A percentile compares a stretch with the other conserved stretches of the same genome.
Evolutionary conservation across 2,329 filamentous ascomycete genomes (phyloP).

Genomic region (Fusarium solani-melongenae): DNA sequence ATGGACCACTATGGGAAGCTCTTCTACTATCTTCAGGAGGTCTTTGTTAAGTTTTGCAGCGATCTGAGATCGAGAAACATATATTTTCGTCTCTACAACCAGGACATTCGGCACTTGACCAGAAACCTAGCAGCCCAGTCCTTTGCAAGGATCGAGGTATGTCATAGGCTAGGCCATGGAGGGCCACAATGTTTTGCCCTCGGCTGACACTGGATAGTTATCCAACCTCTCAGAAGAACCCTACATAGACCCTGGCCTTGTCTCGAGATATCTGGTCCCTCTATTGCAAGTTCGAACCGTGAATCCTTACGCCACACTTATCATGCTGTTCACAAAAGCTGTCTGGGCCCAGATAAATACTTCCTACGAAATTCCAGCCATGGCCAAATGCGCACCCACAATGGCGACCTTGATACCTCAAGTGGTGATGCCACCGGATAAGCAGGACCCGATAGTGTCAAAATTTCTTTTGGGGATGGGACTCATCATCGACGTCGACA

Average conservation of each 20-base stretch:
- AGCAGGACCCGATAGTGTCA: background rate
- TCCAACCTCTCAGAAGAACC: constrained; percentile 8
- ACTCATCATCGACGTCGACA: background rate
- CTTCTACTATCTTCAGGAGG: background rate
- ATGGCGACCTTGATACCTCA: background rate
- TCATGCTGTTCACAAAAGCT: constrained; percentile 16
- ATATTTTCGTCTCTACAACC: background rate
- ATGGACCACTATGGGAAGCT: constrained; percentile 23
- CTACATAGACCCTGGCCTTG: background rate
- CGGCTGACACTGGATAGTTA: background rate
- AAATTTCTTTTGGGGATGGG: background rate
- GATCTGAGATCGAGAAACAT: background rate
- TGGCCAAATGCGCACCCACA: background rate
- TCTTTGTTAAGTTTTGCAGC: background rate
- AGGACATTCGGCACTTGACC: background rate
- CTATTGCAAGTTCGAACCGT: background rate
- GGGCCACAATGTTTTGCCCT: background rate
- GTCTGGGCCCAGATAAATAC: background rate
- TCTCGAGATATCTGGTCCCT: background rate
- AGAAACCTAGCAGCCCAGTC: background rate
- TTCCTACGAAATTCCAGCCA: background rate
- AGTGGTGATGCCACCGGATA: background rate
- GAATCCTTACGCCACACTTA: constrained; percentile 21
- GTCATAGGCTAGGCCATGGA: background rate
- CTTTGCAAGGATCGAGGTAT: constrained; percentile 23